Conservation (phyloP, 768 basidiomycete genomes). For the Russula brevipes region DNA sequence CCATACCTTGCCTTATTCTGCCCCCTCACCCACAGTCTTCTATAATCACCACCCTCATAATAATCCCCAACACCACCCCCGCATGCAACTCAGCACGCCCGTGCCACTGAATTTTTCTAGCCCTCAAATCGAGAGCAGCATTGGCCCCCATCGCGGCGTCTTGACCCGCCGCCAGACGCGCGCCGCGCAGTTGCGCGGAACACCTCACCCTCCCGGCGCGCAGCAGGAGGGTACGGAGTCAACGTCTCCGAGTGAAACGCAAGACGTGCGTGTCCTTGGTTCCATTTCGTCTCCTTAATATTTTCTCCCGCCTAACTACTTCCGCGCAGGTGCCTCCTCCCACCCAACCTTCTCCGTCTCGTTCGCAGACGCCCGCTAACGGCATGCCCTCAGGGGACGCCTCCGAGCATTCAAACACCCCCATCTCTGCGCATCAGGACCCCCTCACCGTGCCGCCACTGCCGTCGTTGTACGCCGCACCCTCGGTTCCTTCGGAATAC, state of each 20-base stretch:
- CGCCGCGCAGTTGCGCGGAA: conserved; percentile 19
- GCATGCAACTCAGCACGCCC: conserved; percentile 19
- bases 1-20: conserved; percentile 26
- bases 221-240: conserved; percentile 15
- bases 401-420: conserved; percentile 20
- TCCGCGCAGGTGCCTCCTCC: conserved; percentile 7
- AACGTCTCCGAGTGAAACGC: conserved; percentile 12
- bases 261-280: conserved; percentile 20
- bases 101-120: conserved; percentile 21
- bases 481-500: conserved; percentile 19
- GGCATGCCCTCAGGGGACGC: conserved; percentile 19
- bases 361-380: conserved; percentile 22
- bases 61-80: conserved; percentile 13
- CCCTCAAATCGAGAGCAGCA: conserved; percentile 23
- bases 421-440: conserved; percentile 18
- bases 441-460: conserved; percentile 17
- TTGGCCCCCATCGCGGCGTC: conserved; percentile 24
- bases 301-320: conserved; percentile 4
- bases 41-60: conserved; percentile 21
- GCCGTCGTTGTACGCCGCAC: conserved; percentile 18
- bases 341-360: conserved; percentile 16
- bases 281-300: conserved; percentile 1
- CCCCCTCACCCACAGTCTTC: conserved; percentile 22
- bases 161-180: conserved; percentile 25
- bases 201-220: conserved; percentile 1